Evolutionary conservation across 495 filamentous ascomycete species (phyloP), one percentile per base, ranked within the genome.

Genomic region (Hyaloscypha variabilis): DNA sequence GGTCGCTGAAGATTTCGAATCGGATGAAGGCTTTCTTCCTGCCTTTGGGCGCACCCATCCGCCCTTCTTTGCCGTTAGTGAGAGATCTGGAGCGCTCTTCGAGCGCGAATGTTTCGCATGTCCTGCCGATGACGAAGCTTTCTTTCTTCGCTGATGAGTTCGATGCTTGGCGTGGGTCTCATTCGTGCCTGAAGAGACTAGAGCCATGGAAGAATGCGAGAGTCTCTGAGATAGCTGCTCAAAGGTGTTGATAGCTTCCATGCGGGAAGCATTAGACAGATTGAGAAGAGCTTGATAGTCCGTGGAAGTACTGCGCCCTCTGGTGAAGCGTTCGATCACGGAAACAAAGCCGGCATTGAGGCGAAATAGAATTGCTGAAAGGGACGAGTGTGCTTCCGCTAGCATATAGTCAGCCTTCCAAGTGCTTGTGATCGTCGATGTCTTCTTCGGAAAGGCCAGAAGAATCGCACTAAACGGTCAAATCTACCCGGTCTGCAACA

Each of bases 311-410:
- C 62, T 66, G 23, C 62, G 61, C 13, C 68, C 71, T 3, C 60
- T 25, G 26, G 68, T 66, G 23, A 73, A 70, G 25, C 68, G 53
- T 4, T 66, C 65, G 28, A 70, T 68, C 10, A 73, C 58, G 1
- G 64, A 67, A n/a, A 73, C 62, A 24, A 73, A 68, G 3, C 68
- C 71, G 2, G 71, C 63, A 58, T 67, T 70, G 6, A 73, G 68
- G 25, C 71, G 71, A 39, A 65, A 62, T 10, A 73, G 60, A 31
- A 73, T 73, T 11, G 63, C 24, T 5, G 71, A 64, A 24, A 73
- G 58, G 6, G 65, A 68, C 14, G 71, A 64, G 24, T 60, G 65
- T 19, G 71, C 65, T 70, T 70, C 68, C 11, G 62, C 71, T 73
- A 19, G 8, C 11, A 26, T 2, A 42, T 46, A 17, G 10, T 4